These are phyloP conservation scores for Penicillium sp. DNA, from an alignment of 2,329 filamentous ascomycete species.

Conservation along the genomic window DNA sequence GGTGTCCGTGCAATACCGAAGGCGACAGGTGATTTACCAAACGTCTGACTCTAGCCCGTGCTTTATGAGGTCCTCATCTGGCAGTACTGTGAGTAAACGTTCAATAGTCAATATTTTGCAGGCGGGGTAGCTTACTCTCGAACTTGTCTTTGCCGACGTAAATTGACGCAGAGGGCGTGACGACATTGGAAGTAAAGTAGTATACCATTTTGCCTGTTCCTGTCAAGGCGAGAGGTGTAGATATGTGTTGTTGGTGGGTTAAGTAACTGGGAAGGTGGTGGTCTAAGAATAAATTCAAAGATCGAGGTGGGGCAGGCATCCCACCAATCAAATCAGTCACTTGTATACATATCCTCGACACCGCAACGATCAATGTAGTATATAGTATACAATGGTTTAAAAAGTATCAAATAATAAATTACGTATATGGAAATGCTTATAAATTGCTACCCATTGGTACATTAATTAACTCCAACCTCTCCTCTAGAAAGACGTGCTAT, in stretches of 20 bases:
- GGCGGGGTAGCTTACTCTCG: conserved; percentile 65
- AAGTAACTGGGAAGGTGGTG: no score
- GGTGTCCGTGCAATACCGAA: background rate
- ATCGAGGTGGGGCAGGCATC: background rate
- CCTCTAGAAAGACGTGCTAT: background rate
- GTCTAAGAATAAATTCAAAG: background rate
- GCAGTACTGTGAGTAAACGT: conserved; percentile 9
- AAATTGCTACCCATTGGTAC: no score
- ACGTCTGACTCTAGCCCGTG: conserved; percentile 93
- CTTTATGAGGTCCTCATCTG: conserved; percentile 95
- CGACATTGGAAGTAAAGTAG: conserved; percentile 86
- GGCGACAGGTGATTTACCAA: conserved; percentile 56
- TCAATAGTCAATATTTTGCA: background rate
- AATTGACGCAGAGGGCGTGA: conserved; percentile 77
- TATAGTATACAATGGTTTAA: no score
- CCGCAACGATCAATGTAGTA: no score
- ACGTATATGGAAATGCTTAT: no score
- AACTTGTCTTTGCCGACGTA: conserved; percentile 99
- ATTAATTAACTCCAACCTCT: background rate
- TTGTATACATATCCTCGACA: no score
- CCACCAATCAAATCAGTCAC: background rate
- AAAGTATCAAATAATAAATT: no score
- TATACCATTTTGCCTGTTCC: conserved; percentile 67
- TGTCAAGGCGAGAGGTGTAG: background rate
- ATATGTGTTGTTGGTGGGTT: background rate